Percentiles rank a stretch among this genome's conserved stretches.
These are phyloP conservation scores for Globisporangium iwayamae DNA, from an alignment of 352 stramenopile species.

Conservation along the genomic window DNA sequence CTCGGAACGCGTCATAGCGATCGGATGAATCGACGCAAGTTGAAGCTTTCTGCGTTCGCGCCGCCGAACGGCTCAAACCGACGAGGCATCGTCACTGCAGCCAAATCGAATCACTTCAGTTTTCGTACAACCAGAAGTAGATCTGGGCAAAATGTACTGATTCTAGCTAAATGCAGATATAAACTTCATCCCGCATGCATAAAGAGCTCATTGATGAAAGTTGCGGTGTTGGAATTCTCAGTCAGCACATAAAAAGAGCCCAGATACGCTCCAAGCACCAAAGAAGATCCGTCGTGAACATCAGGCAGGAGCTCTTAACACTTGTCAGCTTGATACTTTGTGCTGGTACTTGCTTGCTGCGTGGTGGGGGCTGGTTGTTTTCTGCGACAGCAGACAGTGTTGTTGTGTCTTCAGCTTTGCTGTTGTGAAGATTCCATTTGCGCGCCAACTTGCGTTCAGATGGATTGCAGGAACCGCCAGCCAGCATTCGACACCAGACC, in stretches of 20 bases:
- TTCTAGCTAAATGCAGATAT: not conserved
- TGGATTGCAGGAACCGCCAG: conserved; percentile 2
- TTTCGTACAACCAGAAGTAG: not conserved
- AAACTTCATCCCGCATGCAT: not conserved
- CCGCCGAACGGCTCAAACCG: not conserved
- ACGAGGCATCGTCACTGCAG: conserved; percentile 4
- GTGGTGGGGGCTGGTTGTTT: not conserved
- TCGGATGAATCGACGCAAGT: not conserved
- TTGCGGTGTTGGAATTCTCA: conserved; percentile 1
- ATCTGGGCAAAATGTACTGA: not conserved
- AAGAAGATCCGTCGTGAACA: conserved; percentile 1
- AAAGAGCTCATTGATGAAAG: not conserved
- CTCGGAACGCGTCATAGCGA: not conserved
- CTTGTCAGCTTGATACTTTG: not conserved
- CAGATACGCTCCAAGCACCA: conserved; percentile 2
- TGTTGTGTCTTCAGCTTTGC: conserved; percentile 1
- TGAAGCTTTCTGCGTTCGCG: conserved; percentile 1
- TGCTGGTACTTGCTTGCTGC: not conserved
- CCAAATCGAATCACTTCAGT: not conserved
- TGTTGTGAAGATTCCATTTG: not conserved
- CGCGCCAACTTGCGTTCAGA: not conserved
- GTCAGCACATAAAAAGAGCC: conserved; percentile 1
- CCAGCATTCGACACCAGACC: not conserved
- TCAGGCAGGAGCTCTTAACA: not conserved
- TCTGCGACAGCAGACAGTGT: not conserved